phyloP scores from a whole-genome alignment of 306 rosid genomes.

The Pueraria montana region DNA sequence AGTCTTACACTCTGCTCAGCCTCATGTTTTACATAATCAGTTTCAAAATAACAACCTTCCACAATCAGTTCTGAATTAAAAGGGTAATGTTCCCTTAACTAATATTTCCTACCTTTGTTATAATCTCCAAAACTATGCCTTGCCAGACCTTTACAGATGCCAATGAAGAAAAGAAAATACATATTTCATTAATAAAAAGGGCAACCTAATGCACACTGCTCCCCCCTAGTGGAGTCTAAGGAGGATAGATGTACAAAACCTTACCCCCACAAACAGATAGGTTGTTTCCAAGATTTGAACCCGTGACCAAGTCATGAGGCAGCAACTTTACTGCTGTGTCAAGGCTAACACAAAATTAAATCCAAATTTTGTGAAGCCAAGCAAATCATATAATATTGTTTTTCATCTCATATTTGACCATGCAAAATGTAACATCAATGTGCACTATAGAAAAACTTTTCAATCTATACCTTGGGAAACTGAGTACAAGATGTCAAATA shows the following conservation, averaged over 20 bases:
- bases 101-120: neutral
- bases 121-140: neutral
- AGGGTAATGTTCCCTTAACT: neutral
- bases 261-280: neutral
- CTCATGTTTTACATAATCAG: constrained; percentile 1
- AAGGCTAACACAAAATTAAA: neutral
- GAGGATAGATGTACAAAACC: neutral
- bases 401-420: neutral
- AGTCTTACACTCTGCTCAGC: neutral
- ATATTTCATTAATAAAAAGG: neutral
- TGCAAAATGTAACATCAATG: neutral
- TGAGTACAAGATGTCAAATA: too few relatives aligned
- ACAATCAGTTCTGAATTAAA: constrained; percentile 12
- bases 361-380: constrained; percentile 3
- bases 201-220: neutral
- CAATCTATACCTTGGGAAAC: neutral
- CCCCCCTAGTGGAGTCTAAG: neutral
- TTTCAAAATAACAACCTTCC: constrained; percentile 5
- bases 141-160: constrained; percentile 17
- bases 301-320: neutral
- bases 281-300: neutral
- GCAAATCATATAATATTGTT: neutral
- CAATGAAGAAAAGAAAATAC: neutral
- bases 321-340: neutral
- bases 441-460: neutral